Evolutionary conservation across 1,139 yeast genomes (phyloP).

Genomic region (Lodderomyces orthopsilosis): DNA sequence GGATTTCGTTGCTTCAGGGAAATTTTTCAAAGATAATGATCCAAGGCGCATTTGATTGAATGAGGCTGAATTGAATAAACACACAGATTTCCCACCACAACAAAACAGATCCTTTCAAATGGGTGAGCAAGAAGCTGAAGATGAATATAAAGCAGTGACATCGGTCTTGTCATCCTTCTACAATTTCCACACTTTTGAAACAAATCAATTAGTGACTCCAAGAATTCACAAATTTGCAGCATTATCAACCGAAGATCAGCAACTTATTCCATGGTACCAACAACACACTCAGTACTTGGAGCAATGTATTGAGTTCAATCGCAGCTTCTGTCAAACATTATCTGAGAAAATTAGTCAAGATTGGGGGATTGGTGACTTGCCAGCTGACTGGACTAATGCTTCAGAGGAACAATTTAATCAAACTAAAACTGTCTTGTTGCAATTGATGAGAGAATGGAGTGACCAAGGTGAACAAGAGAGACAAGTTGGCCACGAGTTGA

Average conservation of each 20-base stretch:
- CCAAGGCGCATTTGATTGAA: background rate
- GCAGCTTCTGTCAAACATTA: conserved; percentile 43
- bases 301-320: conserved; percentile 49
- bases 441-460: conserved; percentile 77
- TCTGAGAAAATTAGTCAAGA: conserved; percentile 46
- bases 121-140: conserved; percentile 18
- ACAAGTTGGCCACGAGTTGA: conserved; percentile 38
- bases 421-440: conserved; percentile 60
- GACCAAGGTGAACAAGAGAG: conserved; percentile 58
- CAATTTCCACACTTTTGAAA: conserved; percentile 34
- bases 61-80: background rate
- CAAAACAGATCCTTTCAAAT: background rate
- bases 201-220: conserved; percentile 35
- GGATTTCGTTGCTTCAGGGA: background rate
- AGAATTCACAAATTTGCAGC: conserved; percentile 27
- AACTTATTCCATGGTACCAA: conserved; percentile 51
- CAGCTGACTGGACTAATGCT: conserved; percentile 44
- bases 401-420: conserved; percentile 53
- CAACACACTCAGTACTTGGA: conserved; percentile 43
- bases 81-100: background rate
- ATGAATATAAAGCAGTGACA: conserved; percentile 39
- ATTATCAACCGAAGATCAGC: conserved; percentile 39
- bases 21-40: background rate
- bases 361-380: conserved; percentile 48
- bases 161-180: conserved; percentile 38